Evolutionary conservation across 2,329 filamentous ascomycete species (phyloP).

Genomic region (Talaromyces sp.): DNA sequence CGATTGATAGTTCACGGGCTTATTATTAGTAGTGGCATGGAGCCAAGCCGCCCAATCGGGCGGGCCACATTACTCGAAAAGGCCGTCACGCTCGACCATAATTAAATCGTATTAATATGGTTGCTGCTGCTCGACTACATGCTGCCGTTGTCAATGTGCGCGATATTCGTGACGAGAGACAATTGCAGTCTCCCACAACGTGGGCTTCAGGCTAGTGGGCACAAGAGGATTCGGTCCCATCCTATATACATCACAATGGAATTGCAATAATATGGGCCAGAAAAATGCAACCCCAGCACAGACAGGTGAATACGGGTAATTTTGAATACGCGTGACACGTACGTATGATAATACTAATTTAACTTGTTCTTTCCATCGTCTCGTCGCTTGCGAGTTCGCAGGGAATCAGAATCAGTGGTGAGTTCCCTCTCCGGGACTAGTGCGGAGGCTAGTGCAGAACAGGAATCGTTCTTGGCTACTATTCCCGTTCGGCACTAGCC

Average conservation of each 20-base stretch:
- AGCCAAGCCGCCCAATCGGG: background rate
- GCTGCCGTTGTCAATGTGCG: too few relatives aligned
- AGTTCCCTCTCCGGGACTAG: background rate
- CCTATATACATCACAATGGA: background rate
- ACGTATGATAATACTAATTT: too few relatives aligned
- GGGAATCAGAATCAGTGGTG: background rate
- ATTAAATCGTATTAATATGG: background rate
- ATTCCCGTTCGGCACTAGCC: background rate
- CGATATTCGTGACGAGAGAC: background rate
- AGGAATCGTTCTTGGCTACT: background rate
- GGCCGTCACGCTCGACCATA: background rate
- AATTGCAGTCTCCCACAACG: background rate
- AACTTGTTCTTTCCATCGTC: background rate
- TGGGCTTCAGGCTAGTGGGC: background rate
- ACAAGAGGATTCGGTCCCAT: background rate
- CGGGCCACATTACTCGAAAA: background rate
- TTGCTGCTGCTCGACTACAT: background rate
- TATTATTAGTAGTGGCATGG: background rate
- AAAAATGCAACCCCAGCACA: background rate
- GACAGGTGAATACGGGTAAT: background rate
- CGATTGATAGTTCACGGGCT: background rate
- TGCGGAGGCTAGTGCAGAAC: background rate
- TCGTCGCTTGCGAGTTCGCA: background rate
- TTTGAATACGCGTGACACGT: too few relatives aligned
- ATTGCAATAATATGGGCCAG: background rate